Evolutionary conservation across 768 basidiomycete species (phyloP).

Genomic region (Serendipita sp.): DNA sequence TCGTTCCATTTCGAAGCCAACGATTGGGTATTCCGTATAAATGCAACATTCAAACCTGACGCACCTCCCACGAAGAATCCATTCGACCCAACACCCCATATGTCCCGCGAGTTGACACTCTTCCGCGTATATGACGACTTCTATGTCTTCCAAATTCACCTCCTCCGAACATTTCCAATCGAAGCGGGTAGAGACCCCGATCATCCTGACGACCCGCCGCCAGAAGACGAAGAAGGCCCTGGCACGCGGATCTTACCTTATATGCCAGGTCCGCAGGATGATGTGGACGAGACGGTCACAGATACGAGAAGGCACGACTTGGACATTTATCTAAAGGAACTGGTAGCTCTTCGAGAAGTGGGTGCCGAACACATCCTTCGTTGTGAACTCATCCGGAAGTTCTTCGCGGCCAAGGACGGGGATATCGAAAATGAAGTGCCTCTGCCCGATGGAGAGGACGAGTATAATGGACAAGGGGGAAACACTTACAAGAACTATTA

Average conservation of each 20-base stretch:
- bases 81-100: slow-evolving; percentile 27
- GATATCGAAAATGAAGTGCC: slow-evolving; percentile 53
- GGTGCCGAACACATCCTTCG: slow-evolving; percentile 70
- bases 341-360: slow-evolving; percentile 51
- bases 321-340: slow-evolving; percentile 69
- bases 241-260: slow-evolving; percentile 67
- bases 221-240: slow-evolving; percentile 17
- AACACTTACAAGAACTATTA: background rate
- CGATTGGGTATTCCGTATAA: slow-evolving; percentile 93
- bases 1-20: slow-evolving; percentile 96
- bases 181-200: slow-evolving; percentile 61
- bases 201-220: slow-evolving; percentile 19
- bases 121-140: slow-evolving; percentile 97
- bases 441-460: slow-evolving; percentile 23
- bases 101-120: slow-evolving; percentile 53
- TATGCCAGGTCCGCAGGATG: slow-evolving; percentile 88
- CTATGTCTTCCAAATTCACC: slow-evolving; percentile 86
- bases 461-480: slow-evolving; percentile 16
- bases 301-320: slow-evolving; percentile 66
- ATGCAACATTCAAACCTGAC: slow-evolving; percentile 79
- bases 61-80: slow-evolving; percentile 35
- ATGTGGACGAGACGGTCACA: slow-evolving; percentile 73
- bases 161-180: slow-evolving; percentile 72
- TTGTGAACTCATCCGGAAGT: slow-evolving; percentile 61
- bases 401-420: slow-evolving; percentile 72